Conservation (phyloP, 441 rosid species). For the Aquilaria agallochum region DNA sequence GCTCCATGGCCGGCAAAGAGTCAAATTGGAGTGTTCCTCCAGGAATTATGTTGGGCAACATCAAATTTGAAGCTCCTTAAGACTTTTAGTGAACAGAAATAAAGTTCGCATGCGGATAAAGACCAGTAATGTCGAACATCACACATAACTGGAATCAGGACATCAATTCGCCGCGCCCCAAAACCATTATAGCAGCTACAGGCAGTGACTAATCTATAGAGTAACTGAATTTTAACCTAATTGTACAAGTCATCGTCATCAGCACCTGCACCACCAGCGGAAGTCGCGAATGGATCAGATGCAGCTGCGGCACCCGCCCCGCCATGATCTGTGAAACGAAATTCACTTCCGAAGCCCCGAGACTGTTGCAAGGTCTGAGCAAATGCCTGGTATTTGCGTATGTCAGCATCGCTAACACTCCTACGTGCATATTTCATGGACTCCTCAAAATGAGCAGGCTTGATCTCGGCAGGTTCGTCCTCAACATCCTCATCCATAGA, state of each 20-base stretch:
- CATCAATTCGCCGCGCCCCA: no score
- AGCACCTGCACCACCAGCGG: slow-evolving; percentile 31
- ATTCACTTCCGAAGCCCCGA: slow-evolving; percentile 61
- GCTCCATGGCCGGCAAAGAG: no score
- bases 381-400: slow-evolving; percentile 69
- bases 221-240: slow-evolving; percentile 13
- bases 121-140: no score
- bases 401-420: slow-evolving; percentile 77
- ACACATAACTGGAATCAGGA: no score
- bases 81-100: no score
- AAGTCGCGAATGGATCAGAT: slow-evolving; percentile 48
- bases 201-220: no score
- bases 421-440: slow-evolving; percentile 74
- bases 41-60: no score
- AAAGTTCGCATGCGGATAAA: no score
- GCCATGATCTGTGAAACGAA: slow-evolving; percentile 44
- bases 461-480: slow-evolving; percentile 63
- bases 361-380: slow-evolving; percentile 81
- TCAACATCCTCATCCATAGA: slow-evolving; percentile 76
- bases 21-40: no score
- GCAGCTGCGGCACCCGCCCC: slow-evolving; percentile 13
- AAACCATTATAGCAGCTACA: no score
- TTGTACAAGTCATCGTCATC: slow-evolving; percentile 58
- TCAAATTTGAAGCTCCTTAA: no score
- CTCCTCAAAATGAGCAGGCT: slow-evolving; percentile 72